phyloP scores from a whole-genome alignment of 176 grass and related monocot genomes.

The Calamus simplicifolius region DNA sequence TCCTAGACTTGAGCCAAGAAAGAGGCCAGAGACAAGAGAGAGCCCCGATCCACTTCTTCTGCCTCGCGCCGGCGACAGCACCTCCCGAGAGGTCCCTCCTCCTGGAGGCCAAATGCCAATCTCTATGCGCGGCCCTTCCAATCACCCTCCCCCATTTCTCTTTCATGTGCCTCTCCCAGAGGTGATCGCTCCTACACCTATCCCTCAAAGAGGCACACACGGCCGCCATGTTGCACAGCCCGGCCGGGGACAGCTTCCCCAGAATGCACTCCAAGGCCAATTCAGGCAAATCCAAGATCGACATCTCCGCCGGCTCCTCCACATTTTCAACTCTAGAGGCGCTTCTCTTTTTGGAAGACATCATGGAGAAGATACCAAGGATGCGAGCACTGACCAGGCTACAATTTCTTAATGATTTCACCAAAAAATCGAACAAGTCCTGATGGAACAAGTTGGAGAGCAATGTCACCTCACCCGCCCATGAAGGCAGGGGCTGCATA shows the following conservation, averaged over 20 bases:
- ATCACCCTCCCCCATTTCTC: conserved; percentile 76
- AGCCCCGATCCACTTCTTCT: conserved; percentile 48
- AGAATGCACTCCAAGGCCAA: conserved; percentile 82
- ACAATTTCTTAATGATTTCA: conserved; percentile 25
- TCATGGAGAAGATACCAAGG: conserved; percentile 18
- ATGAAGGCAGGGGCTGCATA: conserved; percentile 23
- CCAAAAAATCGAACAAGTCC: conserved; percentile 29
- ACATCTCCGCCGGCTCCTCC: conserved; percentile 19
- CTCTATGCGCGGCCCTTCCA: conserved; percentile 37
- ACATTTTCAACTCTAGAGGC: conserved; percentile 27
- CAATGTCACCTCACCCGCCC: conserved; percentile 64
- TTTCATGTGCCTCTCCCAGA: conserved; percentile 84
- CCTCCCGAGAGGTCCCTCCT: conserved; percentile 10
- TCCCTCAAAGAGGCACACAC: conserved; percentile 58
- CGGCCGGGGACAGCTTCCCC: conserved; percentile 50
- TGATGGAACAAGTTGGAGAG: conserved; percentile 44
- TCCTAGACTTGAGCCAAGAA: conserved; percentile 60
- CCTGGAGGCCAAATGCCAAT: conserved; percentile 59
- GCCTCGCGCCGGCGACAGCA: conserved; percentile 16
- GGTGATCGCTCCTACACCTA: conserved; percentile 51
- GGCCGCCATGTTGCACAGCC: conserved; percentile 55
- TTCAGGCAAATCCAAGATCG: conserved; percentile 79
- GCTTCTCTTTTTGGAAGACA: conserved; percentile 49
- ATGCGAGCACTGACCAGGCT: conserved; percentile 21
- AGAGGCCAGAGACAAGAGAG: conserved; percentile 69